Base-by-base conservation (phyloP, 768 basidiomycete genomes). In the Leccinellum luteum region DNA sequence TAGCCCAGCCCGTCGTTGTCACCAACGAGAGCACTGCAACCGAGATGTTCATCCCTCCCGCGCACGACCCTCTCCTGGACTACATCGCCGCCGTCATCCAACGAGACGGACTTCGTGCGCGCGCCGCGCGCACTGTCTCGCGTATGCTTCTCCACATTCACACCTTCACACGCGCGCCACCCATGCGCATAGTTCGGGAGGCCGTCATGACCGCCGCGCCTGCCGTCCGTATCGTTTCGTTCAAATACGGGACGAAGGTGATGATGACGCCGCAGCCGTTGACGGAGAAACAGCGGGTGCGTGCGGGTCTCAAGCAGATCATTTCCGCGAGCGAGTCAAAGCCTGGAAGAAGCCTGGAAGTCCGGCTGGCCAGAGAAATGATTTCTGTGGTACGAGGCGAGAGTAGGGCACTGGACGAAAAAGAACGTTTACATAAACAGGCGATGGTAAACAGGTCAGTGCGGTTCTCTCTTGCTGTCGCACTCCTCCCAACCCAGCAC, bases 361-460 rank as follows among this genome's bases (percentile, higher is more conserved):
- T 89, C 65, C 76, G 93, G 58, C 70, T 96, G 59, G 93, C 93
- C 30, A 78, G 84, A 67, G 92, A 96, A 74, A 74, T 94, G 31
- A 78, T 97, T 45, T 79, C 77, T 0, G 81, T 92, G 19, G 62
- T 92, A n/a, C 76, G 87, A 63, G 84, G 85, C 17, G 79, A 81
- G 4, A 83, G 83, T 45, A 74, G 76, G 35, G 86, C 83, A 31
- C 68, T 91, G 57, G 79, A 77, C 51, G 80, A 80, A 70, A 88
- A 92, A 71, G 74, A 77, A 60, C 79, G 83, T 48, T 65, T 81
- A 43, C 92, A 94, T 66, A 81, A 76, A 62, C 64, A 81, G 54
- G 93, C 89, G 2, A 87, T 89, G 80, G 79, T 87, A 28, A 90
- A 90, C 69, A 85, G 90, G 90, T 90, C 54, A 58, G 87, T 76